phyloP scores from a whole-genome alignment of 2,329 filamentous ascomycete genomes.

The Botrytis fabae region DNA sequence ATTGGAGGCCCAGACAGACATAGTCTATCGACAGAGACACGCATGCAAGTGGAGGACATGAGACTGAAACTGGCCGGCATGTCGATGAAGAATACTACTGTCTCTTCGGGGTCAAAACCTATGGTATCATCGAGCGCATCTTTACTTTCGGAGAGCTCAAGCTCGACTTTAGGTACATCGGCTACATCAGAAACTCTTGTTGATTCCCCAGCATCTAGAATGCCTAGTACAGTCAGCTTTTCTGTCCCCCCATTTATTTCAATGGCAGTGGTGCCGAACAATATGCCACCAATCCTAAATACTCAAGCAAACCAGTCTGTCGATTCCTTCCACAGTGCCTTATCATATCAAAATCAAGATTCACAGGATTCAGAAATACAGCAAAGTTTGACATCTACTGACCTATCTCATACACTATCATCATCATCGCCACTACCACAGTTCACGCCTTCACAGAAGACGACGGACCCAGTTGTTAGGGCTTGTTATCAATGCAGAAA shows the following conservation, averaged over 20 bases:
- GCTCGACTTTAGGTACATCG: not conserved
- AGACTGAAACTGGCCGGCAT: slow-evolving; percentile 23
- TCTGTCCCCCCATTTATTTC: not conserved
- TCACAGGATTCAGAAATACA: too few species aligned
- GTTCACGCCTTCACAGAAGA: too few species aligned
- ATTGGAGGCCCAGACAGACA: slow-evolving; percentile 15
- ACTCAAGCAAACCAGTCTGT: slow-evolving; percentile 23
- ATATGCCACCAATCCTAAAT: slow-evolving; percentile 11
- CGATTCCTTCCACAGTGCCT: slow-evolving; percentile 24
- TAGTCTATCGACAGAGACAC: slow-evolving; percentile 20
- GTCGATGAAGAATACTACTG: not conserved
- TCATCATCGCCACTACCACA: too few species aligned
- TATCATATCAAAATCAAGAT: slow-evolving; percentile 5
- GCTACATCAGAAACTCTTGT: not conserved
- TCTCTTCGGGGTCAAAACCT: not conserved
- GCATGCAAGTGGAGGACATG: slow-evolving; percentile 24
- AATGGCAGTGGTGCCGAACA: not conserved
- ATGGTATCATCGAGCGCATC: not conserved
- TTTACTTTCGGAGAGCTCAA: not conserved
- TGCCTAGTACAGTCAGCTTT: not conserved
- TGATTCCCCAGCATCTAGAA: not conserved
- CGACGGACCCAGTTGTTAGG: too few species aligned
- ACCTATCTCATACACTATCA: too few species aligned
- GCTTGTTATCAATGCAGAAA: too few species aligned
- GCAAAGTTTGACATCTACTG: too few species aligned